phyloP scores from a whole-genome alignment of 192 early-diverging fungal species.

The Coemansia sp. region DNA sequence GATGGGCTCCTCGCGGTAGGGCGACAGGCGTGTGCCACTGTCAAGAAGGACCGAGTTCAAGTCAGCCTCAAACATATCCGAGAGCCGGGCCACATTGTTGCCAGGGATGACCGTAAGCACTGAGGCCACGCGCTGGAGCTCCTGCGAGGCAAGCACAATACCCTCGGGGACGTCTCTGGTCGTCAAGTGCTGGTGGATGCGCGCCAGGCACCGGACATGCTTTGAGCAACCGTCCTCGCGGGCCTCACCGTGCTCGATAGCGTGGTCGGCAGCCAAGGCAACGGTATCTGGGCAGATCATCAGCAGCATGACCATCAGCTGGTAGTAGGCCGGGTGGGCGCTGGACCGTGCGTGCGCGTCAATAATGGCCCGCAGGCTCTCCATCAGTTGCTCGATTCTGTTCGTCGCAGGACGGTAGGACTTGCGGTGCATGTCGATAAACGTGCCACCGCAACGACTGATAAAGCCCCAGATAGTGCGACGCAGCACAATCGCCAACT shows the following conservation, averaged over 20 bases:
- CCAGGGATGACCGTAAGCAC: slow-evolving; percentile 44
- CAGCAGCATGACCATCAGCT: slow-evolving; percentile 83
- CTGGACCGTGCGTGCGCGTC: slow-evolving; percentile 65
- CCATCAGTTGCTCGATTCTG: slow-evolving; percentile 45
- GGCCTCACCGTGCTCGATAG: slow-evolving; percentile 61
- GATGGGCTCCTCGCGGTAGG: slow-evolving; percentile 62
- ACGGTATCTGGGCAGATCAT: slow-evolving; percentile 80
- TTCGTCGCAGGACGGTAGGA: slow-evolving; percentile 32
- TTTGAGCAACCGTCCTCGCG: slow-evolving; percentile 50
- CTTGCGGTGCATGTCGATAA: slow-evolving; percentile 72
- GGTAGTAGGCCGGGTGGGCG: slow-evolving; percentile 79
- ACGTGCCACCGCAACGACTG: slow-evolving; percentile 81
- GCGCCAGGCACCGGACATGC: slow-evolving; percentile 39
- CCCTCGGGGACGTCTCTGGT: slow-evolving; percentile 48
- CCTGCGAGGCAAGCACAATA: slow-evolving; percentile 38
- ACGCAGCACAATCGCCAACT: slow-evolving; percentile 75
- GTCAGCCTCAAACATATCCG: slow-evolving; percentile 45
- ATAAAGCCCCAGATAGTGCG: slow-evolving; percentile 95
- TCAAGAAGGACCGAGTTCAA: slow-evolving; percentile 49
- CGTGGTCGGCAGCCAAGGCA: slow-evolving; percentile 51
- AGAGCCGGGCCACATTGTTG: slow-evolving; percentile 45
- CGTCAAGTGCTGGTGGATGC: slow-evolving; percentile 46
- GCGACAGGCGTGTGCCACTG: slow-evolving; percentile 47
- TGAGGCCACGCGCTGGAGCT: slow-evolving; percentile 42
- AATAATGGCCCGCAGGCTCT: slow-evolving; percentile 43